Percentiles rank a stretch among this genome's conserved stretches.
These are phyloP conservation scores for Aethionema arabicum DNA, from an alignment of 345 rosid species.

Conservation along the genomic window DNA sequence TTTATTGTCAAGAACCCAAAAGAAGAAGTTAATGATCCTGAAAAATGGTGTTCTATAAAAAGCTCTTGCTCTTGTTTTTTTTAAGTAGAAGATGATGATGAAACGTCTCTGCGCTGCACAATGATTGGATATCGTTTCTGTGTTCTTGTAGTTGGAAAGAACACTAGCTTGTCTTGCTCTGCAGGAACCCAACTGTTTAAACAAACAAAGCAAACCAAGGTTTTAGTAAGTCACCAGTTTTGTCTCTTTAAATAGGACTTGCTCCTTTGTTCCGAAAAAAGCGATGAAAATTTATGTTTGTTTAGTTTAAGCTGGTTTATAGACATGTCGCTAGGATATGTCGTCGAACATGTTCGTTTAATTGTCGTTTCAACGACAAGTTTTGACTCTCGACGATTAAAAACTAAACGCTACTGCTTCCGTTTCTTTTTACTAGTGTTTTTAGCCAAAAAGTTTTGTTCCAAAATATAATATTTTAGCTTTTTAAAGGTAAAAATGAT, in stretches of 20 bases:
- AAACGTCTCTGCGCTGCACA: constrained; percentile 47
- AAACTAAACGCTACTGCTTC: no score
- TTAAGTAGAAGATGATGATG: constrained; percentile 28
- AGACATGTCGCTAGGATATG: no score
- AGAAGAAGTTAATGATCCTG: constrained; percentile 25
- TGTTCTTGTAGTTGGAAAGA: constrained; percentile 92
- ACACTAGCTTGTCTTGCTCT: constrained; percentile 78
- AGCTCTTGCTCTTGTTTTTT: background rate
- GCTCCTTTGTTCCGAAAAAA: no score
- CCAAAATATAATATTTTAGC: no score
- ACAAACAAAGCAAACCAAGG: background rate
- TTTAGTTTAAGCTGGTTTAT: no score
- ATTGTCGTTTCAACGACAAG: no score
- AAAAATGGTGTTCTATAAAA: constrained; percentile 28
- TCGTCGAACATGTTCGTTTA: no score
- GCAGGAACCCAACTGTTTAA: constrained; percentile 81
- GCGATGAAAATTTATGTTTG: no score
- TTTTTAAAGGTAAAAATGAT: no score
- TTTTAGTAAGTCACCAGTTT: background rate
- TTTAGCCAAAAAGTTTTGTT: no score
- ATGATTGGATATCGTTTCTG: constrained; percentile 86
- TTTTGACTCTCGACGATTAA: no score
- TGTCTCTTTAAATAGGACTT: background rate
- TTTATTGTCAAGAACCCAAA: constrained; percentile 24
- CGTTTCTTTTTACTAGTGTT: no score